phyloP scores from a whole-genome alignment of 371 early-diverging fungal genomes.

The Mucor piriformis region DNA sequence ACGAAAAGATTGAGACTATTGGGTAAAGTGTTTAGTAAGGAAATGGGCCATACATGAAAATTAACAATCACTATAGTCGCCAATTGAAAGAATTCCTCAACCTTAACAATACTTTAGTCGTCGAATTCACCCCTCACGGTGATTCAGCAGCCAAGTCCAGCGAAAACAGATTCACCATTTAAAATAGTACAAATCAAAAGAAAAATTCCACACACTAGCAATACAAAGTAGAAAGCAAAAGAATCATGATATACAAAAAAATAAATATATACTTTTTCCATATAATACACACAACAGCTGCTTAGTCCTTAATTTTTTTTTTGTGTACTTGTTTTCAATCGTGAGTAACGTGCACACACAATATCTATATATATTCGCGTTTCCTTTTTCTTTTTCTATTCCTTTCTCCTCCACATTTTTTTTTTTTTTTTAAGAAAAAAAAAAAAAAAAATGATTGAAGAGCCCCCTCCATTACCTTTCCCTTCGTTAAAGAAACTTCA shows the following conservation, averaged over 20 bases:
- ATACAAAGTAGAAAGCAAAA: not conserved
- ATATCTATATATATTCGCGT: not conserved
- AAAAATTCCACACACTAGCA: not conserved
- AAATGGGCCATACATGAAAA: constrained; percentile 6
- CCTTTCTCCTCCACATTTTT: constrained; percentile 2
- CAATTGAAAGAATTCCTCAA: constrained; percentile 57
- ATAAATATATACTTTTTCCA: not conserved
- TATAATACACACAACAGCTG: not conserved
- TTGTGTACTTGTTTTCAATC: not conserved
- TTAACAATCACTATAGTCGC: constrained; percentile 31
- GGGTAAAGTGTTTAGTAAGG: constrained; percentile 48
- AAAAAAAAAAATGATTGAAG: constrained; percentile 16
- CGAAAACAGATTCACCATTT: constrained; percentile 30
- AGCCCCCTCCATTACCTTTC: constrained; percentile 19
- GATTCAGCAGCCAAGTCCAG: constrained; percentile 29
- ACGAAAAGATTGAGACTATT: constrained; percentile 58
- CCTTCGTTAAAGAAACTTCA: constrained; percentile 25
- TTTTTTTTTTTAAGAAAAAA: not conserved
- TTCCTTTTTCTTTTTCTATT: not conserved
- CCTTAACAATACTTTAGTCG: constrained; percentile 12
- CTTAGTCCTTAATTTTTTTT: not conserved
- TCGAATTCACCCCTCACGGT: constrained; percentile 38
- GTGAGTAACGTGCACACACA: too few species aligned
- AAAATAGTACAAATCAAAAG: constrained; percentile 1
- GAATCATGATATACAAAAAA: not conserved